Conservation (phyloP, 1,284 basidiomycete species). For the Trichosporon sp. region DNA sequence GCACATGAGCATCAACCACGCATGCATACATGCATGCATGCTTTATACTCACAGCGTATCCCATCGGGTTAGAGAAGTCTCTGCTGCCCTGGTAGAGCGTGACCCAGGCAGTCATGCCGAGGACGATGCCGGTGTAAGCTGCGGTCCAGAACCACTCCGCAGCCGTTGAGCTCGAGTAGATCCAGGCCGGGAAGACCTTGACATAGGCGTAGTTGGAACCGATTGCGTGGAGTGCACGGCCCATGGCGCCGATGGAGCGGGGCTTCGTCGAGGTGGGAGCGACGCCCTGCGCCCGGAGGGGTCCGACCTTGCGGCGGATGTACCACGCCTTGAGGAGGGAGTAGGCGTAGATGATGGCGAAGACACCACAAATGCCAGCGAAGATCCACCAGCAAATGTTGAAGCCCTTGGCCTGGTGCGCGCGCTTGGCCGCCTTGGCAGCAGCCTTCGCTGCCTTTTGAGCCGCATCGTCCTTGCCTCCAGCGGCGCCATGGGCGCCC, state of each 20-base stretch:
- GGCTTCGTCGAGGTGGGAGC: not conserved
- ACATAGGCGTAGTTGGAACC: slow-evolving; percentile 14
- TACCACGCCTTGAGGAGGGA: not conserved
- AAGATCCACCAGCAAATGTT: slow-evolving; percentile 13
- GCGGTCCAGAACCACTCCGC: slow-evolving; percentile 17
- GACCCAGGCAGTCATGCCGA: slow-evolving; percentile 15
- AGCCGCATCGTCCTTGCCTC: not conserved
- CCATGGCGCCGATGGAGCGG: not conserved
- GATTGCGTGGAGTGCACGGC: slow-evolving; percentile 3
- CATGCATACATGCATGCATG: too few species aligned
- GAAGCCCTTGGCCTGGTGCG: not conserved
- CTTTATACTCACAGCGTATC: slow-evolving; percentile 3
- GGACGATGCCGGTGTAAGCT: slow-evolving; percentile 14
- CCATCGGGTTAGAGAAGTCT: slow-evolving; percentile 12
- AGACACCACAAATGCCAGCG: slow-evolving; percentile 3
- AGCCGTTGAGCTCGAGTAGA: slow-evolving; percentile 7
- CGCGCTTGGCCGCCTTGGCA: not conserved
- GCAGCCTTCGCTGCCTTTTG: not conserved
- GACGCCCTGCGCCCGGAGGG: not conserved
- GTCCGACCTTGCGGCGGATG: slow-evolving; percentile 1
- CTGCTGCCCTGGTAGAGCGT: slow-evolving; percentile 4
- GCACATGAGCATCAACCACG: too few species aligned
- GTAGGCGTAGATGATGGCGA: not conserved
- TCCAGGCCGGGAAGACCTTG: slow-evolving; percentile 17
- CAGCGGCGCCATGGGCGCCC: not conserved